Percentiles rank a stretch among this genome's conserved stretches.
Evolutionary conservation across 805 yeast genomes (phyloP).

Genomic region (Candida nanaspora): DNA sequence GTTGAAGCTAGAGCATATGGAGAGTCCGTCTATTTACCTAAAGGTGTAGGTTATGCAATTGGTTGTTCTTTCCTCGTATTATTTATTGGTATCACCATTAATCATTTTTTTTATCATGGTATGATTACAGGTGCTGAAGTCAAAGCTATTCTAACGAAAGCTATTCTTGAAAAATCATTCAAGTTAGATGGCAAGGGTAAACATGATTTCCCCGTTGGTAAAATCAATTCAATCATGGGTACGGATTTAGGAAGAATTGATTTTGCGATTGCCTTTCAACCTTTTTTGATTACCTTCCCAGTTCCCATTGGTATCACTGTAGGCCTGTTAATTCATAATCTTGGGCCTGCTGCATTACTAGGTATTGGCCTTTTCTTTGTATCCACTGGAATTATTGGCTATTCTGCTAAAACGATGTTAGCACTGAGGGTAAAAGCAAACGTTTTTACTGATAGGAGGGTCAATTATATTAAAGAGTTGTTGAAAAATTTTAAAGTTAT

Average conservation of each 20-base stretch:
- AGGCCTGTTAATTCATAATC: constrained; percentile 56
- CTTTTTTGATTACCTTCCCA: constrained; percentile 54
- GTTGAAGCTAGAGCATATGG: constrained; percentile 41
- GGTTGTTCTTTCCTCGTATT: constrained; percentile 52
- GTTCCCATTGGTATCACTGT: constrained; percentile 49
- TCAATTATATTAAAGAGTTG: constrained; percentile 69
- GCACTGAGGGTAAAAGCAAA: constrained; percentile 48
- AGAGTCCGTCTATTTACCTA: constrained; percentile 32
- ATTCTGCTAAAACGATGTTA: constrained; percentile 43
- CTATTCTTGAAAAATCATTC: constrained; percentile 55
- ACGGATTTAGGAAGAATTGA: constrained; percentile 70
- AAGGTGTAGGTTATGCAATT: constrained; percentile 65
- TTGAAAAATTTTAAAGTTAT: constrained; percentile 71
- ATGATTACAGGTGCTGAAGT: constrained; percentile 56
- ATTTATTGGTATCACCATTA: constrained; percentile 35
- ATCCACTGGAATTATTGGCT: constrained; percentile 38
- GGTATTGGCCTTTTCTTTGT: constrained; percentile 57
- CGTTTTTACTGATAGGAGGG: constrained; percentile 67
- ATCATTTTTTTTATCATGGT: constrained; percentile 50
- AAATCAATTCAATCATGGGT: constrained; percentile 64
- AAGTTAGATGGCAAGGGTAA: constrained; percentile 48
- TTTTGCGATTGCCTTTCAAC: constrained; percentile 55
- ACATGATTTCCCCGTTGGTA: constrained; percentile 61
- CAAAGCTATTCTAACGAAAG: constrained; percentile 57
- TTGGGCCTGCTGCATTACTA: constrained; percentile 68